Evolutionary conservation across 768 basidiomycete species (phyloP), one percentile per base, ranked within the genome.

Genomic region (Cantharellus cinnabarinus): DNA sequence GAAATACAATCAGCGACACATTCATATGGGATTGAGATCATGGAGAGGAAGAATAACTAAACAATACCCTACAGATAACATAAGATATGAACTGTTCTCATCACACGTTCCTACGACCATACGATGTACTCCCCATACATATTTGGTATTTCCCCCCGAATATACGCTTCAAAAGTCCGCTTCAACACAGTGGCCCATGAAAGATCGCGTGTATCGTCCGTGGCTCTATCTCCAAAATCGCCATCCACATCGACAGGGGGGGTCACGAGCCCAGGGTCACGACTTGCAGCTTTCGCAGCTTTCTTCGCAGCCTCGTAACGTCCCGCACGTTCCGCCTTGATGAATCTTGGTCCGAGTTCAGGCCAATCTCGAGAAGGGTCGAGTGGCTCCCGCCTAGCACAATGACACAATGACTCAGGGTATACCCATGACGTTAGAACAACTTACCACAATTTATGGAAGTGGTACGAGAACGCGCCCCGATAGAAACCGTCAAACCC

Each of bases 401-500:
- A 60, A 34, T 3, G 38, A 38, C 3, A 14, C 48, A 40, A 39
- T 20, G 58, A 34, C 37, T 5, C n/a, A 10, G 29, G 58, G 59
- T 5, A 60, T 5, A 14, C 38, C 10, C 37, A 58, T 58, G 52
- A 2, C 5, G 14, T 38, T 10, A 42, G 4, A 67, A 29, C 20
- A 29, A 29, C 79, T 58, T 58, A 86, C 89, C 89, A 91, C 71
- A 79, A 87, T 68, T 91, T 93, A 68, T 98, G 93, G 71, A 85
- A 97, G 69, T 97, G 91, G 69, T 98, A 98, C 1, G 87, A 91
- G 68, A 82, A 97, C 3, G 94, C 88, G 3, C 94, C 95, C 61
- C 80, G 81, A 77, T 93, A 99, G 76, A 98, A 99, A 5, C 89
- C 91, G 64, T 90, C 84, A 64, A 97, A 87, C 4, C 95, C 95